phyloP scores from a whole-genome alignment of 331 rosid species.

The Cydonia oblonga region DNA sequence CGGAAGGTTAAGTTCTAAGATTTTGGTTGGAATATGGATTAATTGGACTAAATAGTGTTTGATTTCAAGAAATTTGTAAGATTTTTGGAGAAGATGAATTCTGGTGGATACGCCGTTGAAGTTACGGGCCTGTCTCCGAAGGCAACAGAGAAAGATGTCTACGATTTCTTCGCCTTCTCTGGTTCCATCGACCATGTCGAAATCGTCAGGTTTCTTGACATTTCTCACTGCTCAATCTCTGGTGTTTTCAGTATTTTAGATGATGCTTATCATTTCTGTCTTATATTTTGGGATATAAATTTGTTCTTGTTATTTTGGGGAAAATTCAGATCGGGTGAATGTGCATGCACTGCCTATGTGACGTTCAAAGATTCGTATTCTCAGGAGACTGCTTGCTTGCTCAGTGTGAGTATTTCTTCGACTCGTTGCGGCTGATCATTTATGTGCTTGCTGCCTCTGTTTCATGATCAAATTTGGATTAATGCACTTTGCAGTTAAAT shows the following conservation, averaged over 20 bases:
- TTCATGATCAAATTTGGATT: not conserved
- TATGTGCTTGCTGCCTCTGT: not conserved
- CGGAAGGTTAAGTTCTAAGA: no score
- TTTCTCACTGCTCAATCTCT: not conserved
- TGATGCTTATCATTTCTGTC: not conserved
- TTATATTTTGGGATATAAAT: not conserved
- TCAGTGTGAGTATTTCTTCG: constrained; percentile 54
- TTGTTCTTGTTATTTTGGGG: not conserved
- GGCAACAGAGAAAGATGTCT: constrained; percentile 67
- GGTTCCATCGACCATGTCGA: constrained; percentile 64
- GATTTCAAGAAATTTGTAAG: not conserved
- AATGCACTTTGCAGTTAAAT: not conserved
- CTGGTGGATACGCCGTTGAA: constrained; percentile 53
- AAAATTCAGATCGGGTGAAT: constrained; percentile 57
- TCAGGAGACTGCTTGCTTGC: constrained; percentile 90
- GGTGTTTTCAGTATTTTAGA: not conserved
- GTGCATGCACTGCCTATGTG: constrained; percentile 76
- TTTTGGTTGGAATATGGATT: not conserved
- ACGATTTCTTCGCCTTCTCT: constrained; percentile 77
- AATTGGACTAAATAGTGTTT: not conserved
- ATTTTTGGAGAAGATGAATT: constrained; percentile 22
- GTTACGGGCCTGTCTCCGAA: constrained; percentile 65
- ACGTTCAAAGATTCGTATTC: constrained; percentile 77
- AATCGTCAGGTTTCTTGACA: constrained; percentile 41
- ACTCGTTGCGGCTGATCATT: not conserved